phyloP scores from a whole-genome alignment of 306 rosid species.

The Cyamopsis tetragonoloba region DNA sequence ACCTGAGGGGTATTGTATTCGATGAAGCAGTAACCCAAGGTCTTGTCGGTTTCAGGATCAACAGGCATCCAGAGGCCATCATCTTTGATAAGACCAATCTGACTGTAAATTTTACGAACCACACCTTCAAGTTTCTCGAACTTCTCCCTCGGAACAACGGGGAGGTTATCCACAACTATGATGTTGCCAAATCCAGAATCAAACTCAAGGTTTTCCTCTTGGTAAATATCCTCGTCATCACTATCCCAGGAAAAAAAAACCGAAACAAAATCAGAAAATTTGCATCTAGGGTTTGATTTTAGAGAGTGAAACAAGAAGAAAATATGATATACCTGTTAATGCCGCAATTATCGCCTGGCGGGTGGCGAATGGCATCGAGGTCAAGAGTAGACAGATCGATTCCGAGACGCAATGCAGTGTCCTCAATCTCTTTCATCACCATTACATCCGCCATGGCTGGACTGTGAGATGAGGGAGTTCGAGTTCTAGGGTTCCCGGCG shows the following conservation, averaged over 20 bases:
- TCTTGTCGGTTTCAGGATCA: conserved; percentile 48
- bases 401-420: conserved; percentile 57
- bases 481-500: background rate
- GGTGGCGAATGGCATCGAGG: conserved; percentile 59
- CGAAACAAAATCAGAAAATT: background rate
- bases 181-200: conserved; percentile 71
- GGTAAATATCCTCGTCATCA: conserved; percentile 58
- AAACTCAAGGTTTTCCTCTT: conserved; percentile 53
- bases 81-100: conserved; percentile 66
- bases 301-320: background rate
- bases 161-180: conserved; percentile 73
- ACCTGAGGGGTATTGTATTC: conserved; percentile 86
- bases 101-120: conserved; percentile 62
- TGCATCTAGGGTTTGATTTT: background rate
- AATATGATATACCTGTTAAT: conserved; percentile 45
- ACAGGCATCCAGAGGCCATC: conserved; percentile 87
- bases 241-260: conserved; percentile 20
- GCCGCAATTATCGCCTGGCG: conserved; percentile 54
- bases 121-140: conserved; percentile 73
- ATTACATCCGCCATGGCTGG: conserved; percentile 61
- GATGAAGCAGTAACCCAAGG: conserved; percentile 69
- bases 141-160: conserved; percentile 66
- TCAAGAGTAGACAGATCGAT: conserved; percentile 58
- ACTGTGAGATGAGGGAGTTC: no score
- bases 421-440: conserved; percentile 61